These are phyloP conservation scores for Symbiotaphrina buchneri DNA, from an alignment of 495 filamentous ascomycete species.

Conservation along the genomic window DNA sequence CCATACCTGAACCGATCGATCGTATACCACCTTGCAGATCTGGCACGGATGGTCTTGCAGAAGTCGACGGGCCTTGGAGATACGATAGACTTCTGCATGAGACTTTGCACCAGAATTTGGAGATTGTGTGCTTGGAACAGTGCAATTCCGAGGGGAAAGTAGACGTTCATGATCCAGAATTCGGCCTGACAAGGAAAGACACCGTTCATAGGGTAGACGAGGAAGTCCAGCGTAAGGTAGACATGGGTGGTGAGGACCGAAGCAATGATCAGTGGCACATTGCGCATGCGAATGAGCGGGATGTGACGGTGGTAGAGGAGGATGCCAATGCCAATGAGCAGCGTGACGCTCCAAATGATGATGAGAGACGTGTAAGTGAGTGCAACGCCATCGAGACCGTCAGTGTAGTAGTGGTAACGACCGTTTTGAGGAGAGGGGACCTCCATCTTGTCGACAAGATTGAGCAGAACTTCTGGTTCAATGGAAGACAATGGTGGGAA, in stretches of 20 bases:
- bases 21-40: too few species aligned
- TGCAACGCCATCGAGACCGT: slow-evolving; percentile 20
- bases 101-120: slow-evolving; percentile 40
- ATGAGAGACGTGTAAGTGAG: slow-evolving; percentile 19
- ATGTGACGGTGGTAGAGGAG: slow-evolving; percentile 29
- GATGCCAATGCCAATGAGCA: slow-evolving; percentile 27
- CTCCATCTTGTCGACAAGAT: too few species aligned
- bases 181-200: slow-evolving; percentile 31
- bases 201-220: slow-evolving; percentile 35
- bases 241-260: slow-evolving; percentile 38
- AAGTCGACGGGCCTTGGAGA: too few species aligned
- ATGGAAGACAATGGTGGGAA: too few species aligned
- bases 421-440: too few species aligned
- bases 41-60: too few species aligned
- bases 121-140: slow-evolving; percentile 48
- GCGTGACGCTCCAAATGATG: slow-evolving; percentile 28
- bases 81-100: slow-evolving; percentile 24
- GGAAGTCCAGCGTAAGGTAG: slow-evolving; percentile 34
- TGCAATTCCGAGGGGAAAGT: slow-evolving; percentile 45
- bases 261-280: slow-evolving; percentile 30
- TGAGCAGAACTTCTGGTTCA: too few species aligned
- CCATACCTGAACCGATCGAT: too few species aligned
- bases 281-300: slow-evolving; percentile 39
- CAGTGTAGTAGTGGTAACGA: too few species aligned
- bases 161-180: slow-evolving; percentile 58